Conservation (phyloP, 1,139 yeast genomes). For the Lizanozyma gosingica region DNA sequence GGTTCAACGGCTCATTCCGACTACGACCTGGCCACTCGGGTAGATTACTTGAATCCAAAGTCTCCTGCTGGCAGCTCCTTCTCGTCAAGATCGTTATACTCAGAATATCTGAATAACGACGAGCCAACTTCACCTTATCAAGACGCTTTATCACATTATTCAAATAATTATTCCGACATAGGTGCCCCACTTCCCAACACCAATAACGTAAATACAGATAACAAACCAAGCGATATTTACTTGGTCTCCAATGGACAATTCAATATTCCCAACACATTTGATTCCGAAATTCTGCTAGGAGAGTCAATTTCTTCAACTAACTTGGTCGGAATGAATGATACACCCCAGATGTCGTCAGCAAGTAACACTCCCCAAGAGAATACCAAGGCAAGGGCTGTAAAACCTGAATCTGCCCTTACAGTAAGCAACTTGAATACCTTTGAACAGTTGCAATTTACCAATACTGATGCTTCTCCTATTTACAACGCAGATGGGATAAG, state of each 20-base stretch:
- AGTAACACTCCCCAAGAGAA: slow-evolving; percentile 1
- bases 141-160: neutral
- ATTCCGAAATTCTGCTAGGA: slow-evolving; percentile 31
- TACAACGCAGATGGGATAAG: slow-evolving; percentile 10
- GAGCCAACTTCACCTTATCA: neutral
- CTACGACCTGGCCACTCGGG: neutral
- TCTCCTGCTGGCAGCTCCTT: slow-evolving; percentile 3
- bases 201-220: neutral
- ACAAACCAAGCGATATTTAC: neutral
- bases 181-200: slow-evolving; percentile 3
- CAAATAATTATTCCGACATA: slow-evolving; percentile 6
- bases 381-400: slow-evolving; percentile 1
- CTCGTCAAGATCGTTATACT: slow-evolving; percentile 1
- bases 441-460: slow-evolving; percentile 5
- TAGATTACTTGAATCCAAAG: neutral
- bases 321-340: slow-evolving; percentile 13
- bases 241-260: neutral
- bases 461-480: neutral
- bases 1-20: neutral
- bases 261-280: slow-evolving; percentile 14
- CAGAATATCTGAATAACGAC: slow-evolving; percentile 2
- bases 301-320: slow-evolving; percentile 33
- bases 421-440: slow-evolving; percentile 8
- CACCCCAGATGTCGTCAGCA: slow-evolving; percentile 3
- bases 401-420: neutral